Conservation (phyloP, 495 filamentous ascomycete genomes). For the Daldinia vernicosa region DNA sequence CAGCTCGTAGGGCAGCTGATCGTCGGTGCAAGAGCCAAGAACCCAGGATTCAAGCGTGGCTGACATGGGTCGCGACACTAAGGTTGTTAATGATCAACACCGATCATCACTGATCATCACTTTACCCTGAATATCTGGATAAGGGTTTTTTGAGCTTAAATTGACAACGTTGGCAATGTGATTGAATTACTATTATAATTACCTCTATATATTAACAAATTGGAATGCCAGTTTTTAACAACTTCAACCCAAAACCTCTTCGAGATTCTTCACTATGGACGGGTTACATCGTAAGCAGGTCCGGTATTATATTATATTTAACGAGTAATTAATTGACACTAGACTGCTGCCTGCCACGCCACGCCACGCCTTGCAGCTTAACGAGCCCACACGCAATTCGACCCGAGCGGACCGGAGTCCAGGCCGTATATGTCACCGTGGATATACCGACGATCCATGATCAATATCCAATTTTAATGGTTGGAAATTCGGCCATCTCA, state of each 20-base stretch:
- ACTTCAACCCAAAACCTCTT: not conserved
- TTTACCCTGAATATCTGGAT: slow-evolving; percentile 19
- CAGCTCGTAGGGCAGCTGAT: slow-evolving; percentile 20
- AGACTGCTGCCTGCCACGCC: slow-evolving; percentile 2
- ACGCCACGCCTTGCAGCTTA: slow-evolving; percentile 10
- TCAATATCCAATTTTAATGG: slow-evolving; percentile 13
- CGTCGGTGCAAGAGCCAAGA: not conserved
- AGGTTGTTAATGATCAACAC: slow-evolving; percentile 32
- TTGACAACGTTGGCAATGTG: slow-evolving; percentile 11
- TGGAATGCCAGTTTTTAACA: too few relatives aligned
- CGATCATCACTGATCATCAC: slow-evolving; percentile 18
- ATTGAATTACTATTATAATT: not conserved
- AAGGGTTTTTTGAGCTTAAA: slow-evolving; percentile 31
- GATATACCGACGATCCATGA: slow-evolving; percentile 10
- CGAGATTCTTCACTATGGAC: not conserved
- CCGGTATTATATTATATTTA: slow-evolving; percentile 17
- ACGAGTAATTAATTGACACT: slow-evolving; percentile 22
- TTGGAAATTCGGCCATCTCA: slow-evolving; percentile 1
- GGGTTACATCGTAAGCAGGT: slow-evolving; percentile 34
- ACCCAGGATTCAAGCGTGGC: slow-evolving; percentile 22
- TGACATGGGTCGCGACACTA: slow-evolving; percentile 23
- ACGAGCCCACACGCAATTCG: slow-evolving; percentile 10
- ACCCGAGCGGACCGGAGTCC: slow-evolving; percentile 8
- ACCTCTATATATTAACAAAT: too few relatives aligned
- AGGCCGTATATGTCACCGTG: slow-evolving; percentile 13